Base-by-base conservation (phyloP, 169 alveolate species). In the Plasmodium knowlesi region DNA sequence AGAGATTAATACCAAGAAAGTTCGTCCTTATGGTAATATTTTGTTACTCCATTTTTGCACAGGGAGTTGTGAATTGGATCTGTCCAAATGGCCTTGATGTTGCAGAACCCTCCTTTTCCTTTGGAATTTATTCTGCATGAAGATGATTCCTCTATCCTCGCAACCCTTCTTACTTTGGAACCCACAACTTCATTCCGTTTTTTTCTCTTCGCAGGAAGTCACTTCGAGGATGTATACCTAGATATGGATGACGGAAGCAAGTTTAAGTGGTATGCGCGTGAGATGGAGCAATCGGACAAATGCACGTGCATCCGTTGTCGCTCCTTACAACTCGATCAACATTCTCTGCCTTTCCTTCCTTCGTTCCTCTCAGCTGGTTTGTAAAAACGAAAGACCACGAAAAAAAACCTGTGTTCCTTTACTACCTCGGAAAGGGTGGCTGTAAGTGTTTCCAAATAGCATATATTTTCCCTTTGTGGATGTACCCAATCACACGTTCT, bases 371-470 rank as follows among this genome's bases (percentile, higher is more conserved):
- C 61, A 85, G 93, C 71, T 88, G 94, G 94, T 88, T 22, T 78
- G 37, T 88, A 32, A 88, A 88, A 30, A 5, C 90, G 14, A 10
- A 76, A 57, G 83, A 57, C 12, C 41, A 57, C 28, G 53, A 76
- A n/a, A 57, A 57, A 14, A 88, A 88, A 19, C 94, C 94, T 8
- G 73, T 80, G n/a, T 32, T 88, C 43, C 80, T 79, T 0, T 79
- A 88, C 54, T 79, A 78, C 30, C 83, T 57, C n/a, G 94, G 94
- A 57, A 88, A 78, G 46, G 94, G 94, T 57, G 83, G 89, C 39
- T 78, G 88, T 88, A 78, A 73, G 84, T 14, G 34, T 22, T 46
- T 14, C 37, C 74, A 61, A 61, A 1, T 61, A 16, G 37, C 28
- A 61, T 61, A 9, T 61, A n/a, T n/a, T 19, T 5, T 6, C 74